phyloP scores from a whole-genome alignment of 306 rosid genomes.

The Vigna angularis region DNA sequence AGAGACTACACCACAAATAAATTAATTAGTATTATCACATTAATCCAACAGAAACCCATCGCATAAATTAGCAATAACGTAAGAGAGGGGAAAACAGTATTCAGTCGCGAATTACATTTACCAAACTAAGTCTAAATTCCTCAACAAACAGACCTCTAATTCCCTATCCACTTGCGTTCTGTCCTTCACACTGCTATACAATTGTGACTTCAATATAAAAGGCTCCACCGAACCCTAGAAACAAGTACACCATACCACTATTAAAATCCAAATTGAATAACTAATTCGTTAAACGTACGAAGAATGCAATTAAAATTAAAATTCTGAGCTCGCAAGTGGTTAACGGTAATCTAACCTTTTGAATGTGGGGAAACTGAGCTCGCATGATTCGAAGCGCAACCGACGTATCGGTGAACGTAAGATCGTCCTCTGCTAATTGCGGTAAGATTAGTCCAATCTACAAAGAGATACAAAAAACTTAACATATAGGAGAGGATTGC shows the following conservation, averaged over 20 bases:
- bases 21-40: conserved; percentile 11
- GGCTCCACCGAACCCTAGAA: conserved; percentile 77
- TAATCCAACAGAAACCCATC: conserved; percentile 21
- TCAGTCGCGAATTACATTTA: neutral
- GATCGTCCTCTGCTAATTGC: conserved; percentile 70
- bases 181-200: conserved; percentile 90
- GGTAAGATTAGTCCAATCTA: neutral
- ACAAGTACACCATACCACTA: conserved; percentile 27
- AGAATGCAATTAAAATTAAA: conserved; percentile 6
- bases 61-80: neutral
- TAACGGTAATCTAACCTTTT: conserved; percentile 54
- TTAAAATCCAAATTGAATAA: conserved; percentile 3
- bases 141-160: conserved; percentile 67
- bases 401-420: conserved; percentile 77
- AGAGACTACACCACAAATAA: conserved; percentile 61
- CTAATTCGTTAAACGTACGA: neutral
- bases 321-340: neutral
- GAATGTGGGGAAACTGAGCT: conserved; percentile 80
- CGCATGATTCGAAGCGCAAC: conserved; percentile 92
- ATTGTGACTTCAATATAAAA: conserved; percentile 82
- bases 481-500: neutral
- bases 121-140: neutral
- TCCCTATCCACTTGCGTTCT: conserved; percentile 93
- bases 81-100: neutral
- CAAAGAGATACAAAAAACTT: neutral